A percentile compares a stretch with the other conserved stretches of the same genome.
Evolutionary conservation across 2,329 filamentous ascomycete genomes (phyloP).

Genomic region (Alternaria dauci): DNA sequence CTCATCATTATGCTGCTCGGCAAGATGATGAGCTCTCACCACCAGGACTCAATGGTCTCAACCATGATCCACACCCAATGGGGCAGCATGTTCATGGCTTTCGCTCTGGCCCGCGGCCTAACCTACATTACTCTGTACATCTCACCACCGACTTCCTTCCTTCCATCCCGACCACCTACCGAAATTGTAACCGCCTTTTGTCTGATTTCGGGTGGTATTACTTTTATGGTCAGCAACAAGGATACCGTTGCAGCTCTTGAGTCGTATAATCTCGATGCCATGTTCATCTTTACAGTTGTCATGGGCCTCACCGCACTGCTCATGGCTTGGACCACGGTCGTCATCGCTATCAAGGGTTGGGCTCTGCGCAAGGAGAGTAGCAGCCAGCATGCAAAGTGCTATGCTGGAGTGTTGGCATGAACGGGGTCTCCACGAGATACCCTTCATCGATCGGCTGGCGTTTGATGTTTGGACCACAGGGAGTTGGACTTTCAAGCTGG

Average conservation of each 20-base stretch:
- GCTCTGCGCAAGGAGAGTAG: slow-evolving; percentile 59
- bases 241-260: slow-evolving; percentile 83
- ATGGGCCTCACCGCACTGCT: slow-evolving; percentile 83
- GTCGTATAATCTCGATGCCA: slow-evolving; percentile 79
- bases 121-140: slow-evolving; percentile 85
- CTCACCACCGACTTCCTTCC: slow-evolving; percentile 78
- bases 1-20: slow-evolving; percentile 87
- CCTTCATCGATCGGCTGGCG: not conserved
- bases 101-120: slow-evolving; percentile 76
- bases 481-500: slow-evolving; percentile 1
- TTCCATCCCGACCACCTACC: slow-evolving; percentile 85
- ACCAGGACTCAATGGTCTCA: slow-evolving; percentile 82
- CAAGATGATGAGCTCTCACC: slow-evolving; percentile 94
- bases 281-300: slow-evolving; percentile 91
- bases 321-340: slow-evolving; percentile 83
- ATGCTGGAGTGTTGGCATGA: slow-evolving; percentile 41
- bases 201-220: slow-evolving; percentile 82
- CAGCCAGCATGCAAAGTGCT: slow-evolving; percentile 33
- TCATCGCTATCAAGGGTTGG: slow-evolving; percentile 89
- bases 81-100: slow-evolving; percentile 84
- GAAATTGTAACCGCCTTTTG: slow-evolving; percentile 90
- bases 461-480: not conserved
- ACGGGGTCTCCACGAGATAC: not conserved
- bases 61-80: slow-evolving; percentile 95
- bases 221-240: slow-evolving; percentile 89